Evolutionary conservation across 2,329 filamentous ascomycete species (phyloP), one percentile per base, ranked within the genome.

Genomic region (Elsinoe necatrix): DNA sequence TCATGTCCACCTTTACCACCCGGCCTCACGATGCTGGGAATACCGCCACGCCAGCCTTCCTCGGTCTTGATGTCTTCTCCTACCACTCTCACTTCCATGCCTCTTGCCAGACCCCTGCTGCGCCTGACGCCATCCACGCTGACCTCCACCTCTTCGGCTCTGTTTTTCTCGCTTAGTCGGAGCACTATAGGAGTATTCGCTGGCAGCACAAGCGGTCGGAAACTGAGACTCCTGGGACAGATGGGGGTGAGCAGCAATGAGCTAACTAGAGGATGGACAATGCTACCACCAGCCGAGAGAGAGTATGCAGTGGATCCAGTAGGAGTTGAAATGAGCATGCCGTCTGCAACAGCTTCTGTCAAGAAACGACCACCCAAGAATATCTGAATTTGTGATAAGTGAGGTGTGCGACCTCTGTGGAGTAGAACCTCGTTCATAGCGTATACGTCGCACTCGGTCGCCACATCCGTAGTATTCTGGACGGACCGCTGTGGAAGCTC

Each of bases 391-490:
- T 95, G 85, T 35, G 90, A 89, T 4, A 98, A 80, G 70, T 97
- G 92, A 0, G 93, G 89, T 61, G 92, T 85, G 31, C 86, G 85
- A 39, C 93, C 93, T 20, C 93, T 84, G 70, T 98, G 93, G 34
- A 98, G 85, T 1, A 95, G 86, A 9, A 98, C 85, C 71, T 98
- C 93, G 69, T 98, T 98, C 74, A 97, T 88, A 52, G 93, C 93
- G 64, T 83, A 82, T 1, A 80, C 77, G 58, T 77, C 77, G 39
- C 72, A 66, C 34, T 69, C 64, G 35, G 69, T 61, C 83, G 80
- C 48, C n/a, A 18, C 20, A 11, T 57, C 29, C 7, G 55, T 18
- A 39, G 37, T 9, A 29, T 29, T 9, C 27, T 9, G 27, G 47
- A 14, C 18, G 11, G 16, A 14, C 14, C 18, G 45, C 9, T 35